phyloP scores from a whole-genome alignment of 768 basidiomycete genomes.

The Mrakia blollopis region DNA sequence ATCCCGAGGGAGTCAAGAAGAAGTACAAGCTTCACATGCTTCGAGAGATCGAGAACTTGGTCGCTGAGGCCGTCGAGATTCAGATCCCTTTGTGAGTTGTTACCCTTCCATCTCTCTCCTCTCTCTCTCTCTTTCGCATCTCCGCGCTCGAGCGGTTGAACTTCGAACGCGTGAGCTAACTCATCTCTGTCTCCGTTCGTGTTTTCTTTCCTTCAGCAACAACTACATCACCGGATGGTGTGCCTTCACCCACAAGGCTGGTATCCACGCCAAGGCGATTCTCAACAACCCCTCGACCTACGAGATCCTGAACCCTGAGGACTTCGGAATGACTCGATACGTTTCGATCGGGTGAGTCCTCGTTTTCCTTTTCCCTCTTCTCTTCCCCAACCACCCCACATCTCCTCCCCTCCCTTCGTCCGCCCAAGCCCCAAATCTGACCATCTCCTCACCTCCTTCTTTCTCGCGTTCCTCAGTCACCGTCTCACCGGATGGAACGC shows the following conservation, averaged over 20 bases:
- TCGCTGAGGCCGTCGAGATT: constrained; percentile 97
- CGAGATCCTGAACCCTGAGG: constrained; percentile 71
- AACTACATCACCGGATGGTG: constrained; percentile 81
- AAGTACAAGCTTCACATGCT: constrained; percentile 99
- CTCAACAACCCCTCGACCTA: constrained; percentile 98
- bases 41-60: constrained; percentile 96
- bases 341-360: constrained; percentile 72
- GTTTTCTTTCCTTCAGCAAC: constrained; percentile 38
- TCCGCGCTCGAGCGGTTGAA: not conserved
- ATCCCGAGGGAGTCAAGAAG: constrained; percentile 98
- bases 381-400: not conserved
- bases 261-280: constrained; percentile 99
- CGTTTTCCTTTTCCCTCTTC: not conserved
- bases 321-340: constrained; percentile 95
- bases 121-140: no score
- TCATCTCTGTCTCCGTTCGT: not conserved
- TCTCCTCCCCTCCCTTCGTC: not conserved
- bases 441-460: not conserved
- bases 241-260: constrained; percentile 99
- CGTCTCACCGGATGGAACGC: constrained; percentile 99
- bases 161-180: not conserved
- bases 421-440: not conserved
- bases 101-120: not conserved
- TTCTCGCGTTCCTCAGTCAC: constrained; percentile 53
- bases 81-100: constrained; percentile 73